These are phyloP conservation scores for Primulina tabacum DNA, from an alignment of 257 asterid species.

Conservation along the genomic window DNA sequence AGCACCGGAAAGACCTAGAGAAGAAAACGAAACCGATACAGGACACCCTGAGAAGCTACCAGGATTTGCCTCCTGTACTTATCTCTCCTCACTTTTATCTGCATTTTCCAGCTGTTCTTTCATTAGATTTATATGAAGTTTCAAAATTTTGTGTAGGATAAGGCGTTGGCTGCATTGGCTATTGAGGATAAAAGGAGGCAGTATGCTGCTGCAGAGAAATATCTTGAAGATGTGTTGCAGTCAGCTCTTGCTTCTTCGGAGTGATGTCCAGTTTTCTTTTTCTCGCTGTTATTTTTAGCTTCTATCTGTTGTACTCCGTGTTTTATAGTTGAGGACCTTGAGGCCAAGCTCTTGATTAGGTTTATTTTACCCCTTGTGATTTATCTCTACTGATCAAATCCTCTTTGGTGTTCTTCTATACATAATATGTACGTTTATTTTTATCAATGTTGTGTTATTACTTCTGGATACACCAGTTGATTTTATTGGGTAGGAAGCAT, in stretches of 20 bases:
- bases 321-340: background rate
- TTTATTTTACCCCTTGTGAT: background rate
- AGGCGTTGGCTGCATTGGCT: constrained; percentile 94
- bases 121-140: constrained; percentile 8
- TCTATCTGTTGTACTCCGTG: background rate
- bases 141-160: constrained; percentile 50
- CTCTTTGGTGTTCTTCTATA: background rate
- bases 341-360: constrained; percentile 8
- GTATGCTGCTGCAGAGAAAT: constrained; percentile 91
- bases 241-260: constrained; percentile 88
- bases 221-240: constrained; percentile 94
- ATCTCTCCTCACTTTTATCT: constrained; percentile 12
- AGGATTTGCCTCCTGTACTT: constrained; percentile 92
- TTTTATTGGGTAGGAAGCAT: background rate
- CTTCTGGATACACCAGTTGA: background rate
- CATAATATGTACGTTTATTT: constrained; percentile 8
- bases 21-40: constrained; percentile 91
- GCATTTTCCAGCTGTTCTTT: background rate
- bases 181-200: constrained; percentile 96
- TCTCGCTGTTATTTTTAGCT: constrained; percentile 11
- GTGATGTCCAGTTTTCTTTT: constrained; percentile 27
- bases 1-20: constrained; percentile 88
- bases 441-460: background rate
- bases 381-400: constrained; percentile 1
- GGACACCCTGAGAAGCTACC: constrained; percentile 97